Evolutionary conservation across 768 basidiomycete genomes (phyloP).

Genomic region (Lyophyllum decastes): DNA sequence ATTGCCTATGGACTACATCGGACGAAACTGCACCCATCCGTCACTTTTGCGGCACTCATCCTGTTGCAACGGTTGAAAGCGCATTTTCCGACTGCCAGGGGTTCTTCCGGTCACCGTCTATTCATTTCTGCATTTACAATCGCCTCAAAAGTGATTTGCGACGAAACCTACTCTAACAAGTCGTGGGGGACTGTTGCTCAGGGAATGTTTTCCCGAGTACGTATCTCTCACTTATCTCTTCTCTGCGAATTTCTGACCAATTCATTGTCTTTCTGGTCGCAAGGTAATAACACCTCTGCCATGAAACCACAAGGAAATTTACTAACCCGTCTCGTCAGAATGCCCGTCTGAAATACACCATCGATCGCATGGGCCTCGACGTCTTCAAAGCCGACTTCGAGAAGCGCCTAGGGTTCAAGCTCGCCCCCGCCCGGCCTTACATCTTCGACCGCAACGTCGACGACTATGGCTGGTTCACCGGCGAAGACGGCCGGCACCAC

Average conservation of each 20-base stretch:
- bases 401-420: constrained; percentile 76
- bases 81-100: constrained; percentile 86
- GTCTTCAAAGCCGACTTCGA: constrained; percentile 90
- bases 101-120: constrained; percentile 85
- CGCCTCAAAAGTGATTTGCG: constrained; percentile 88
- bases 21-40: constrained; percentile 69
- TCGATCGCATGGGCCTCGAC: constrained; percentile 92
- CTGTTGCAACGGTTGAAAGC: constrained; percentile 84
- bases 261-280: constrained; percentile 39
- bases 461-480: constrained; percentile 91
- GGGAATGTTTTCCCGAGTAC: constrained; percentile 87
- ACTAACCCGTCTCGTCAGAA: constrained; percentile 46
- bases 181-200: constrained; percentile 91
- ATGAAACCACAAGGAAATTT: neutral
- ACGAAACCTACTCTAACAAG: constrained; percentile 93
- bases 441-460: constrained; percentile 89
- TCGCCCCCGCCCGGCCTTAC: constrained; percentile 75
- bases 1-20: constrained; percentile 89
- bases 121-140: too few species aligned
- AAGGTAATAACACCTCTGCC: constrained; percentile 41
- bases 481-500: constrained; percentile 86
- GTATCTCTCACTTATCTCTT: constrained; percentile 28
- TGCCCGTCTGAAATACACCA: constrained; percentile 93
- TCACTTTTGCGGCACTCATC: constrained; percentile 69
- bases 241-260: neutral